Evolutionary conservation across 2,329 filamentous ascomycete species (phyloP).

Genomic region (Pseudogymnoascus sp.): DNA sequence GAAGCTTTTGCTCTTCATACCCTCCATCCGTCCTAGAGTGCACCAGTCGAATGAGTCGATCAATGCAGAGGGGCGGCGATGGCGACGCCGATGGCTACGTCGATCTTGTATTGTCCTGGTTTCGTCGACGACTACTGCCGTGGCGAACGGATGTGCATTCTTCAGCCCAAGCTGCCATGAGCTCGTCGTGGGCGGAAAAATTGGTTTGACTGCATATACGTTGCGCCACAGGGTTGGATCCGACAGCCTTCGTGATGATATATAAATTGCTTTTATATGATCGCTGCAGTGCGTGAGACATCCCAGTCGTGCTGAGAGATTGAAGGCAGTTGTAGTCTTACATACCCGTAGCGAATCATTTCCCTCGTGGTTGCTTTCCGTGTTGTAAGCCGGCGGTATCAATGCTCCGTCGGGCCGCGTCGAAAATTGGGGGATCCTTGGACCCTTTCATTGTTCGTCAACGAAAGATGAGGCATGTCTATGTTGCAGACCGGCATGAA

Average conservation of each 20-base stretch:
- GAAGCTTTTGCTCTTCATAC: not conserved
- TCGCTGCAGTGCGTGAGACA: not conserved
- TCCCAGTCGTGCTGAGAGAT: too few species aligned
- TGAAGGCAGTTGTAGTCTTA: not conserved
- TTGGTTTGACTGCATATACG: not conserved
- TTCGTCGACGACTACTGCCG: not conserved
- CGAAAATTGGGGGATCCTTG: not conserved
- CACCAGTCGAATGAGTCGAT: not conserved
- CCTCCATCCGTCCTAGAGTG: not conserved
- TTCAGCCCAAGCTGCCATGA: not conserved
- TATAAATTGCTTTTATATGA: not conserved
- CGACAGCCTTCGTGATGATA: not conserved
- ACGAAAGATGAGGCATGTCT: not conserved
- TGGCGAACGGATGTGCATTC: not conserved
- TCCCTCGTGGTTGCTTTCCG: not conserved
- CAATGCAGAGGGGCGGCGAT: not conserved
- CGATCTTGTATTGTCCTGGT: not conserved
- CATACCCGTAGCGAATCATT: not conserved
- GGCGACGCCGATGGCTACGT: not conserved
- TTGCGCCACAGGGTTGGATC: conserved; percentile 1
- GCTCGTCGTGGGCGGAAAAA: not conserved
- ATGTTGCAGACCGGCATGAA: not conserved
- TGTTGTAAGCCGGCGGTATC: not conserved
- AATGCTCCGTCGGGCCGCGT: not conserved
- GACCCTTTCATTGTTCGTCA: not conserved